Base-by-base conservation (phyloP, 1,284 basidiomycete species). In the Fomitiporia mediterranea region DNA sequence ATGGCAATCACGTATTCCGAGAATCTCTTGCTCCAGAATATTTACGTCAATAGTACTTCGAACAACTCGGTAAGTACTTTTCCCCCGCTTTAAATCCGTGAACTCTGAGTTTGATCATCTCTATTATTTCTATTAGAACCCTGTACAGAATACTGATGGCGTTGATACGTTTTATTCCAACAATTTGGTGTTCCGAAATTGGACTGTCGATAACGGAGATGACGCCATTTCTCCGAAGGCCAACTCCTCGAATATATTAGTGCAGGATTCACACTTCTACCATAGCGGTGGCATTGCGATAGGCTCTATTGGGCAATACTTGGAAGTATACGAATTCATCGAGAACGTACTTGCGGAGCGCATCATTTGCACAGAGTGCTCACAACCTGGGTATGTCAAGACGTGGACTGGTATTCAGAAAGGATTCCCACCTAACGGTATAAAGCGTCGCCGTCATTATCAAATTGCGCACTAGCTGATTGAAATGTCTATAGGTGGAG, bases 241-340 rank as follows among this genome's bases (percentile, higher is more conserved):
- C n/a, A 71, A 71, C 52, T 68, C 68, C 2, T 68, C 68, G 7
- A 70, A 71, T 50, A 70, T 71, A 15, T 58, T 71, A 44, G 68
- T 72, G n/a, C 64, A 69, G 47, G 66, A 72, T 52, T 68, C 64
- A 19, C 58, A 61, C 0, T 70, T 72, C 43, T 63, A 67, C 50
- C 61, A 63, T 21, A 68, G 69, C 2, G 61, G 64, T 4, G 70
- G 70, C 19, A 66, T 71, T 34, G 69, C 70, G 8, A 68, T 71
- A 21, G 68, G 68, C 55, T 67, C 47, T 30, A 64, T 66, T 49
- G 66, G 66, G 11, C 68, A 68, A 51, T 66, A 64, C 48, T 42
- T 51, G 8, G 66, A 66, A 28, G 55, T 64, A 11, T 69, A 61
- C 37, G 69, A 71, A 57, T 62, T 63, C 40, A 66, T 71, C 23